These are phyloP conservation scores for Rubus parviflorus DNA, from an alignment of 306 rosid genomes.

Conservation along the genomic window DNA sequence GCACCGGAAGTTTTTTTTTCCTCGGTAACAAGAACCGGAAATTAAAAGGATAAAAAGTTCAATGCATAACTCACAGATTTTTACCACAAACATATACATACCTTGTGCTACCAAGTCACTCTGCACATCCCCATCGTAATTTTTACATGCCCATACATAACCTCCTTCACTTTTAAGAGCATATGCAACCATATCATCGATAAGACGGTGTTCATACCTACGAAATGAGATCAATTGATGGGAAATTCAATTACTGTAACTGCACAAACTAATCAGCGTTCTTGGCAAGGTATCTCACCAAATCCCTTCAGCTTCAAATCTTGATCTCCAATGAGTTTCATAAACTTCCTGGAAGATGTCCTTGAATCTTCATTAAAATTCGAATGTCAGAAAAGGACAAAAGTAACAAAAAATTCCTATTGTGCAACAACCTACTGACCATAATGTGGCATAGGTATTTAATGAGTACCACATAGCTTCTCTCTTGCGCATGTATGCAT, in stretches of 20 bases:
- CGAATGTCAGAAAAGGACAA: slow-evolving; percentile 5
- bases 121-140: slow-evolving; percentile 96
- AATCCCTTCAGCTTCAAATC: slow-evolving; percentile 84
- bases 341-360: slow-evolving; percentile 97
- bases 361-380: slow-evolving; percentile 67
- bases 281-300: slow-evolving; percentile 49
- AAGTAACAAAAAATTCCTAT: background rate
- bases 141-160: slow-evolving; percentile 99
- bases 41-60: background rate
- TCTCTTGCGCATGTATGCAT: background rate
- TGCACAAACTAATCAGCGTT: slow-evolving; percentile 5
- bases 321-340: slow-evolving; percentile 78
- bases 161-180: slow-evolving; percentile 98
- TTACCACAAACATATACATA: slow-evolving; percentile 28
- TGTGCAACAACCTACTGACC: background rate
- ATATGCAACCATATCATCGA: slow-evolving; percentile 97
- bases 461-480: background rate
- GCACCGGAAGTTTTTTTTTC: background rate
- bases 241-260: slow-evolving; percentile 9
- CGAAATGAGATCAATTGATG: slow-evolving; percentile 16
- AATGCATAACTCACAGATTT: background rate
- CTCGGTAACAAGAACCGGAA: too few species aligned
- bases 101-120: slow-evolving; percentile 99
- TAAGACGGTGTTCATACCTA: slow-evolving; percentile 98
- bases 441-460: background rate